Base-by-base conservation (phyloP, 2,329 filamentous ascomycete genomes). In the Sporothrix schenckii region DNA sequence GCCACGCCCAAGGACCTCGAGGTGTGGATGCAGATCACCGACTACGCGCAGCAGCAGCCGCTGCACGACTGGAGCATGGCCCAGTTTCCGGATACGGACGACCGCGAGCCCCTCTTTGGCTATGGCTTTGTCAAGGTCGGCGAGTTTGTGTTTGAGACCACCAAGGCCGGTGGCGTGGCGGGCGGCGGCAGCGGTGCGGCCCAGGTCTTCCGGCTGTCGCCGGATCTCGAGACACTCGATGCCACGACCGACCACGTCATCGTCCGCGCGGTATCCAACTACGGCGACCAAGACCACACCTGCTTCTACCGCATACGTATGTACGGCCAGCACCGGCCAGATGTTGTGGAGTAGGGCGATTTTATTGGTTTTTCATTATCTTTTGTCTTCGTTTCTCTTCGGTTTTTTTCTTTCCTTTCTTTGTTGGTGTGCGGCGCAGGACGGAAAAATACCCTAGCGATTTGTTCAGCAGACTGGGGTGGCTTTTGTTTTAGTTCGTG, bases 1-100 rank as follows among this genome's bases (percentile, higher is more conserved):
- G 81, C 88, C 1, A 88, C 88, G 44, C 92, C 92, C 0, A 84
- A 81, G 67, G 83, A 90, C 2, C 86, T 94, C 70, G 91, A 94
- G 77, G 78, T 94, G 10, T 92, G 90, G 84, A 88, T 85, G 5
- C 82, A 84, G 52, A 85, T 90, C 71, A 81, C 83, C 21, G 83
- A 89, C 60, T 65, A 79, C 30, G 76, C 74, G 80, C 47, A 75
- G 80, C 34, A 80, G 80, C 34, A 77, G 84, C 1, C 75, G 13
- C 71, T 75, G 66, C 70, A 76, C 24, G 79, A 82, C 72, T 87
- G 85, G 74, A 81, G 83, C 19, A 75, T 77, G 10, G 76, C 76
- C 2, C 79, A 83, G 52, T 84, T 83, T 68, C 80, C 82, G 0
- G 76, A 78, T 16, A 75, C 74, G 30, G 68, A 75, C 68, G 49